A percentile compares a stretch with the other conserved stretches of the same genome.
These are phyloP conservation scores for Candida mattraensis DNA, from an alignment of 805 yeast genomes.

Conservation along the genomic window DNA sequence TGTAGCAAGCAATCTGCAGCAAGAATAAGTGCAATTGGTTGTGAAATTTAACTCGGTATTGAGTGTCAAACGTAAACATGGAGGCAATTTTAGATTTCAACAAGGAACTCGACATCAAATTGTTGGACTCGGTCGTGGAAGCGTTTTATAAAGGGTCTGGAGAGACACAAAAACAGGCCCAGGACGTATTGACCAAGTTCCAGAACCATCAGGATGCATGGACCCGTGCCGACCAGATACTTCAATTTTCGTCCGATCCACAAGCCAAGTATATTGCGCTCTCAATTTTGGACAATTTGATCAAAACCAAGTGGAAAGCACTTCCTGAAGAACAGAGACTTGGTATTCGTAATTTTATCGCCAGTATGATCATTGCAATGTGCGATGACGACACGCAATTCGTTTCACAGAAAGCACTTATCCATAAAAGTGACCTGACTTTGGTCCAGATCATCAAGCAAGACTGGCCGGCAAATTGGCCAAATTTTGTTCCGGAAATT, in stretches of 20 bases:
- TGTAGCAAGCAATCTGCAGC: too few relatives aligned
- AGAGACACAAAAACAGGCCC: conserved; percentile 70
- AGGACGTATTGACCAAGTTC: conserved; percentile 68
- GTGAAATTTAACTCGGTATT: neutral
- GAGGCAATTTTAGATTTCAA: conserved; percentile 86
- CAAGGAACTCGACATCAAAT: conserved; percentile 73
- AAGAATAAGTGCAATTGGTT: neutral
- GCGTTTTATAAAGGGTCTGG: conserved; percentile 83
- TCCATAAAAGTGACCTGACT: conserved; percentile 91
- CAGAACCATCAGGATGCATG: conserved; percentile 96
- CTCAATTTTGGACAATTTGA: conserved; percentile 84
- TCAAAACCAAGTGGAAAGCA: conserved; percentile 91
- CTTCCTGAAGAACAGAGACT: conserved; percentile 84
- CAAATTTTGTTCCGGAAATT: conserved; percentile 91
- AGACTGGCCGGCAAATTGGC: conserved; percentile 99
- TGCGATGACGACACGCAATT: conserved; percentile 81
- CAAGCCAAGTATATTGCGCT: conserved; percentile 93
- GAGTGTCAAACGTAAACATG: conserved; percentile 61
- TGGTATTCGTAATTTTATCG: conserved; percentile 92
- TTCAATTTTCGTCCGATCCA: conserved; percentile 73
- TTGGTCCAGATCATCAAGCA: conserved; percentile 92
- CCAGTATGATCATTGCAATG: conserved; percentile 88
- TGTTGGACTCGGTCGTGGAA: conserved; percentile 82
- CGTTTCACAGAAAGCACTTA: conserved; percentile 71
- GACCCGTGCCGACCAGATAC: conserved; percentile 88